Evolutionary conservation across 345 rosid genomes (phyloP).

Genomic region (Murraya koenigii): DNA sequence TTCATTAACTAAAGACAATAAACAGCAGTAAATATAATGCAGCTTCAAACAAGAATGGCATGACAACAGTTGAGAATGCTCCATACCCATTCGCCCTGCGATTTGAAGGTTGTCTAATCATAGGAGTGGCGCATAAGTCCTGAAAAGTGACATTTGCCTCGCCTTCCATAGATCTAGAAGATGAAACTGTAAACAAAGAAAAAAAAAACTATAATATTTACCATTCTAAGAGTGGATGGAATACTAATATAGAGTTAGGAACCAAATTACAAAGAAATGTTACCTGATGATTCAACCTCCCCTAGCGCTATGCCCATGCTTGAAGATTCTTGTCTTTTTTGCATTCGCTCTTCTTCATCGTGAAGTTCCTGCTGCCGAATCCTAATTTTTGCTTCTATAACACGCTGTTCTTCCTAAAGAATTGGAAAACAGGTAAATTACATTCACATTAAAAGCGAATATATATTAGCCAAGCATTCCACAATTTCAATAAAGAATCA

Average conservation of each 20-base stretch:
- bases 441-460: neutral
- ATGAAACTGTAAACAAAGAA: conserved; percentile 42
- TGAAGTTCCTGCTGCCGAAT: conserved; percentile 82
- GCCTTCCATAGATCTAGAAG: conserved; percentile 43
- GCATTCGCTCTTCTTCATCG: conserved; percentile 86
- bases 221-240: neutral
- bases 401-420: conserved; percentile 91
- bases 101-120: conserved; percentile 41
- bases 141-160: conserved; percentile 52
- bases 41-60: neutral
- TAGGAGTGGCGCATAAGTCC: conserved; percentile 31
- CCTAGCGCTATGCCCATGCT: conserved; percentile 44
- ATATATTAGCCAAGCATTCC: neutral
- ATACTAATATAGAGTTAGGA: neutral
- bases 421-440: conserved; percentile 1
- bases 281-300: conserved; percentile 67
- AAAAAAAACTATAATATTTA: neutral
- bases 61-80: neutral
- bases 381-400: conserved; percentile 93
- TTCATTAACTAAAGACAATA: neutral
- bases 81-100: conserved; percentile 61
- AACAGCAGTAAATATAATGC: neutral
- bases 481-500: neutral
- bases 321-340: conserved; percentile 71
- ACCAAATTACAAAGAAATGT: neutral